Conservation (phyloP, 805 yeast species). For the Nakazawaea wyomingensis region DNA sequence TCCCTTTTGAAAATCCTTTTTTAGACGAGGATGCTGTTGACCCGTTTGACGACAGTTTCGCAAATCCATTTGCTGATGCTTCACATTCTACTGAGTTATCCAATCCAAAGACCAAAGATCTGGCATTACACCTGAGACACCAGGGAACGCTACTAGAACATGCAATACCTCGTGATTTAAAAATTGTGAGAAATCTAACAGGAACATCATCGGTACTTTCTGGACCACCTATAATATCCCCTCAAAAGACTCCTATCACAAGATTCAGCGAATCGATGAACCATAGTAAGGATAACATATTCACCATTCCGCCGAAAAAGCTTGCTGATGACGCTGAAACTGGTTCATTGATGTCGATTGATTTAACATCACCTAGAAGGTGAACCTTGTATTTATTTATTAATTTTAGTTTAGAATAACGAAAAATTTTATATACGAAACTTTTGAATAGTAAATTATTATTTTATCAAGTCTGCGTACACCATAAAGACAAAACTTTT, state of each 20-base stretch:
- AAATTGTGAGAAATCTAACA: slow-evolving; percentile 2
- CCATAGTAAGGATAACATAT: slow-evolving; percentile 3
- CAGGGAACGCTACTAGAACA: background rate
- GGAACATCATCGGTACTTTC: slow-evolving; percentile 4
- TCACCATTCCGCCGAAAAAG: background rate
- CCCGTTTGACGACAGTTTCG: background rate
- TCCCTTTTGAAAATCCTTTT: background rate
- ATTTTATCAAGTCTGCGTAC: too few species aligned
- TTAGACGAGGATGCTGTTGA: background rate
- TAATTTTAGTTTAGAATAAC: too few species aligned
- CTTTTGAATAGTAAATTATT: too few species aligned
- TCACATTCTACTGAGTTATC: background rate
- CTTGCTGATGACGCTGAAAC: slow-evolving; percentile 3
- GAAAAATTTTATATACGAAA: too few species aligned
- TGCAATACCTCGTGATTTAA: background rate
- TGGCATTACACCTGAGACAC: slow-evolving; percentile 2
- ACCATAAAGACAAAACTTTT: too few species aligned
- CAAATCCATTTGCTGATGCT: slow-evolving; percentile 1
- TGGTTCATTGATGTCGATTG: slow-evolving; percentile 8
- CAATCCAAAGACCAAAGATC: background rate
- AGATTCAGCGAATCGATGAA: background rate
- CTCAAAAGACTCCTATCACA: background rate
- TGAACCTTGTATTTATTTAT: background rate
- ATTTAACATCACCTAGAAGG: slow-evolving; percentile 5
- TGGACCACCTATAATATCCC: background rate